phyloP scores from a whole-genome alignment of 768 basidiomycete species.

The Megacollybia marginata region DNA sequence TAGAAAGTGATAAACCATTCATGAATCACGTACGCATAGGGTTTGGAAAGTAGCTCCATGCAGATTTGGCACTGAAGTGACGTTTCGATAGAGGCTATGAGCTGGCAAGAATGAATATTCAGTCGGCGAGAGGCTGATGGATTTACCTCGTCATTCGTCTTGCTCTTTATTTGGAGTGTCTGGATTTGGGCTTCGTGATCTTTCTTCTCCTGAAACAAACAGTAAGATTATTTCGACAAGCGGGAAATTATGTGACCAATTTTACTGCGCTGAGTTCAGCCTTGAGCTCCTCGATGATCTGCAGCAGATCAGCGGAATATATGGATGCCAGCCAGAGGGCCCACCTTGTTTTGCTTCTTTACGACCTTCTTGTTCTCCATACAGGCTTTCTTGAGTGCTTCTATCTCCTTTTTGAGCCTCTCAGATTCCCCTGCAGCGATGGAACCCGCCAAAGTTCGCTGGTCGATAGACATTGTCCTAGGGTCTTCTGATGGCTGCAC shows the following conservation, averaged over 20 bases:
- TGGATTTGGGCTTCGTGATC: slow-evolving; percentile 38
- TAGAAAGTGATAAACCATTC: slow-evolving; percentile 4
- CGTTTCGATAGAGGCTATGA: slow-evolving; percentile 47
- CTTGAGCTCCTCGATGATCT: slow-evolving; percentile 42
- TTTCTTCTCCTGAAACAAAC: slow-evolving; percentile 28
- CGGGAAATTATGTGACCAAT: slow-evolving; percentile 23
- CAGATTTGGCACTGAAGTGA: slow-evolving; percentile 72
- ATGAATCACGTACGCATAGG: slow-evolving; percentile 49
- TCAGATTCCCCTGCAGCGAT: slow-evolving; percentile 42
- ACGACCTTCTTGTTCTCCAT: slow-evolving; percentile 40
- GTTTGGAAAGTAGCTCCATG: slow-evolving; percentile 59
- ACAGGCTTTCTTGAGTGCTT: slow-evolving; percentile 40
- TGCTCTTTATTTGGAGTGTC: slow-evolving; percentile 36
- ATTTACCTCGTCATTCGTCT: slow-evolving; percentile 52
- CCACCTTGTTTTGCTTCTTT: slow-evolving; percentile 53
- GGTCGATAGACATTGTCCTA: too few relatives aligned
- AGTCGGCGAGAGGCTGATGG: background rate
- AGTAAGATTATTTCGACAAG: background rate
- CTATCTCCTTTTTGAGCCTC: slow-evolving; percentile 51
- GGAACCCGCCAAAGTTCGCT: slow-evolving; percentile 4
- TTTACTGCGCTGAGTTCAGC: slow-evolving; percentile 29
- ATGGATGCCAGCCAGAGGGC: slow-evolving; percentile 1
- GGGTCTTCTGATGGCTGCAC: too few relatives aligned
- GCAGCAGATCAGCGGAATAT: background rate
- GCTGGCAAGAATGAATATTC: slow-evolving; percentile 22